Base-by-base conservation (phyloP, 768 basidiomycete genomes). In the Cystofilobasidium capitatum region DNA sequence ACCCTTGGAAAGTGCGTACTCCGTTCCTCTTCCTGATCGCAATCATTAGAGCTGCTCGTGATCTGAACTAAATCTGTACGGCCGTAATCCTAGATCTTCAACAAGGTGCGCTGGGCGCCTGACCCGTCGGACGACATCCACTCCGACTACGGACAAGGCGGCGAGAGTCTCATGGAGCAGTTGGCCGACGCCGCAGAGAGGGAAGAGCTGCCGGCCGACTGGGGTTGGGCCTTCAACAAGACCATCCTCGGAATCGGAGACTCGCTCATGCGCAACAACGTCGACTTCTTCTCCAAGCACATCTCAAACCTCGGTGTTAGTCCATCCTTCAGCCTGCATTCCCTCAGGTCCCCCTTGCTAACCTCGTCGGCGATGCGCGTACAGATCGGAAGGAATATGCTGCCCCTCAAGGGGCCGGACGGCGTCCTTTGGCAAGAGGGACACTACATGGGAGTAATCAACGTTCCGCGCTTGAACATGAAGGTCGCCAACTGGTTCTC, bases 241-340 rank as follows among this genome's bases (percentile, higher is more conserved):
- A 68, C 66, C 61, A 58, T 68, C 54, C 60, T 68, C 17, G 66
- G 59, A 14, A 63, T 68, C 61, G 66, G 66, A 40, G 66, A 68
- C 55, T 58, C 54, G 10, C 33, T 68, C n/a, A 68, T 62, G 59
- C 39, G 66, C 13, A 68, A 68, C 33, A 62, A 68, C 42, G 31
- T 68, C n/a, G n/a, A 42, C 49, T 62, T 24, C 61, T 68, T 68
- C 26, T 17, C 60, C 20, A 33, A 45, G 29, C 66, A 68, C 22
- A 37, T 68, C 42, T 51, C 59, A 13, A 5, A 22, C n/a, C 17
- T 8, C 51, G 33, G 33, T 13, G 51, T 55, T 10, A 14, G 51
- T 3, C 55, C 26, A 7, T 29, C 17, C 35, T 35, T 33, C 16
- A 17, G 26, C 9, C 9, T 8, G 55, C 24, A 22, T 26, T 5